A percentile compares a stretch with the other conserved stretches of the same genome.
phyloP scores from a whole-genome alignment of 306 rosid genomes.

The Vigna radiata region DNA sequence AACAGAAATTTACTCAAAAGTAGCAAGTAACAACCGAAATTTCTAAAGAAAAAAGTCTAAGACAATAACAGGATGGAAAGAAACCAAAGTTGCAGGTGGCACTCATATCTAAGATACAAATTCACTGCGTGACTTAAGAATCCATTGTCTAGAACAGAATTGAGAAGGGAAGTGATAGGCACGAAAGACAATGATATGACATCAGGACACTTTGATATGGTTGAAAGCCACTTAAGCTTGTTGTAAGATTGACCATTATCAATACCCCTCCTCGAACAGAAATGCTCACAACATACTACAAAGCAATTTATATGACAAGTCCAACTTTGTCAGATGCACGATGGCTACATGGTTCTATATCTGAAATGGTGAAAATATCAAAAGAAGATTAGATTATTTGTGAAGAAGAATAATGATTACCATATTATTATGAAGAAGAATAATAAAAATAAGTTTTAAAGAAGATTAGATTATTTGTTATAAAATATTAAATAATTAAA shows the following conservation, averaged over 20 bases:
- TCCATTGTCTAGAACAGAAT: constrained; percentile 76
- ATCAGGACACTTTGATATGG: constrained; percentile 75
- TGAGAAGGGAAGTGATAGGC: constrained; percentile 83
- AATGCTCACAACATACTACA: constrained; percentile 67
- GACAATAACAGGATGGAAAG: not conserved
- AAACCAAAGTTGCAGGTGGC: not conserved
- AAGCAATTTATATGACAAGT: constrained; percentile 22
- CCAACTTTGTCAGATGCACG: constrained; percentile 21
- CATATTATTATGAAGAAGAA: no score
- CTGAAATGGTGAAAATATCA: constrained; percentile 18
- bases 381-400: no score
- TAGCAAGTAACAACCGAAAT: not conserved
- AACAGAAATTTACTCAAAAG: not conserved
- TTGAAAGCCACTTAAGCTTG: constrained; percentile 87
- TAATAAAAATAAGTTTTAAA: no score
- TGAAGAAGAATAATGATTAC: no score
- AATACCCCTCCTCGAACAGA: constrained; percentile 77
- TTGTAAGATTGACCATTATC: constrained; percentile 69
- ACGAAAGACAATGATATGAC: constrained; percentile 84
- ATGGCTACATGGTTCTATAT: constrained; percentile 20
- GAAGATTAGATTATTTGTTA: no score
- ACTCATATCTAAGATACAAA: constrained; percentile 93
- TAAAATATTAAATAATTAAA: no score
- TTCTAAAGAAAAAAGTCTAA: not conserved
- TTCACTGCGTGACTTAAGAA: constrained; percentile 83